Conservation (phyloP, 345 rosid genomes). For the Eucalyptus cloeziana region DNA sequence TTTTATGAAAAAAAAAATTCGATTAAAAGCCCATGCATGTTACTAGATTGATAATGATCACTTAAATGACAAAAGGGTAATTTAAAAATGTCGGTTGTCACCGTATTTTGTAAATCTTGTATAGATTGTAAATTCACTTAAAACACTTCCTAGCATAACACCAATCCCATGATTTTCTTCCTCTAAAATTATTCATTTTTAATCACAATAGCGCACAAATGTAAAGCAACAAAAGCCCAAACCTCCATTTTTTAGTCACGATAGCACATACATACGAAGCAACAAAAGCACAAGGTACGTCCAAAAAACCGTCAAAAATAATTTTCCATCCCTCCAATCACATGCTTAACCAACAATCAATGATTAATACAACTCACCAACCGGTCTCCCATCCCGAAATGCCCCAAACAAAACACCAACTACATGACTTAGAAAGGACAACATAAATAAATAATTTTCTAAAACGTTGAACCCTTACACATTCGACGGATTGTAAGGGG, state of each 20-base stretch:
- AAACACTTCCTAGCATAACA: background rate
- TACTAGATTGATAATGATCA: background rate
- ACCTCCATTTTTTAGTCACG: no score
- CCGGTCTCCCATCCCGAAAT: background rate
- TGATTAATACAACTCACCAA: background rate
- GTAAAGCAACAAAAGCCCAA: background rate
- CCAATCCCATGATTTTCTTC: background rate
- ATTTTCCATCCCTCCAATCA: background rate
- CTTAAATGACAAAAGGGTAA: background rate
- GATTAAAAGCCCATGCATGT: background rate
- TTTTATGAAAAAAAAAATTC: background rate
- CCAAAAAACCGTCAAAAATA: background rate
- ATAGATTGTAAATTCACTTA: background rate
- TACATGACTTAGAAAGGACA: background rate
- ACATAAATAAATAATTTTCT: background rate
- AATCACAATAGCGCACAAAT: background rate
- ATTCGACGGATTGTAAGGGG: accelerated
- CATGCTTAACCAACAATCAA: background rate
- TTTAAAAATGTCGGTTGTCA: background rate
- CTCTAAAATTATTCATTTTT: background rate
- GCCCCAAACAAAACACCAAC: background rate
- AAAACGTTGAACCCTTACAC: accelerated
- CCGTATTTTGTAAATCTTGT: background rate
- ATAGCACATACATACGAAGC: background rate
- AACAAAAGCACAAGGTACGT: background rate